Evolutionary conservation across 2,329 filamentous ascomycete species (phyloP), one percentile per base, ranked within the genome.

Genomic region (Graphilbum ipis-grandicollis): DNA sequence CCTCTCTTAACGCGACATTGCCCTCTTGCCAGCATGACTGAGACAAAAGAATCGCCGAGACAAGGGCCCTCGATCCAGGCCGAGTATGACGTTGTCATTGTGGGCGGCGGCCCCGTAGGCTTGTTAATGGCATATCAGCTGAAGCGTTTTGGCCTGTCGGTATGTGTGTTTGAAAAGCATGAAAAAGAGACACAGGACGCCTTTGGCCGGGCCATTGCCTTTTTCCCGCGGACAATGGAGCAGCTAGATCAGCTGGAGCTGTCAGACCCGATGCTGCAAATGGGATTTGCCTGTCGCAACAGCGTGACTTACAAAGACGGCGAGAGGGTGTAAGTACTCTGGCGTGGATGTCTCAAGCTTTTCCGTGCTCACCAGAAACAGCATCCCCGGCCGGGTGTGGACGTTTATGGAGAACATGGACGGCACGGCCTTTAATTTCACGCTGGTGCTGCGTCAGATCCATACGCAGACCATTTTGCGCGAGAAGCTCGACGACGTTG

Each of bases 401-500:
- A 58, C 55, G 22, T 68, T 68, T 41, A 64, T 71, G 59, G 60
- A 67, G 44, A 54, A 61, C 26, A 67, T 69, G 53, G 58, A 56
- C 26, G 62, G 66, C 39, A 66, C 65, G 1, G 51, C 53, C 19
- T 69, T 62, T 50, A 58, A 66, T 41, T 71, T 67, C 45, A 56
- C 59, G 0, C 51, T 69, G n/a, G 65, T 69, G 1, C 45, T 72
- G 37, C 54, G 67, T 14, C 66, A 72, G 49, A 69, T 64, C 46
- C 69, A 66, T 45, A 61, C 65, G 7, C 66, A 71, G 44, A 60
- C 63, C 12, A 61, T 71, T 31, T 63, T 70, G 36, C 56, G 66
- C 31, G 49, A 51, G n/a, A 51, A 55, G 39, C 34, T 59, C 47
- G 50, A 41, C 34, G 52, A 43, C 34, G 44, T 58, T 22, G 57